Conservation (phyloP, 306 rosid genomes). For the Sechiopsis laciniata region DNA sequence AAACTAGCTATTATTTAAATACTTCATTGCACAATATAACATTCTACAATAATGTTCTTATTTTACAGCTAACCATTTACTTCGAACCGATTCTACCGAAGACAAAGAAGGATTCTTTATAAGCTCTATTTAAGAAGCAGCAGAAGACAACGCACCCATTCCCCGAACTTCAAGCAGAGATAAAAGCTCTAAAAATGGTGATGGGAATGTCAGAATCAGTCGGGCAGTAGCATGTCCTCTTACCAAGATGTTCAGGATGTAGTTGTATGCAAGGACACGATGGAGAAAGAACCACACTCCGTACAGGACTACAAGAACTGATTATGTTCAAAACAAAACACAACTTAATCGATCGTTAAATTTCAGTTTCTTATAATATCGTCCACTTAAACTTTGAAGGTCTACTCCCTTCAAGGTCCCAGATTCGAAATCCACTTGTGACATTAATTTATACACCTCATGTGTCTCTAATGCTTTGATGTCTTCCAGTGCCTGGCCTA, state of each 20-base stretch:
- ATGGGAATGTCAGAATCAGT: neutral
- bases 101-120: constrained; percentile 90
- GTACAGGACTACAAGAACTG: neutral
- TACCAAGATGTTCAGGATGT: constrained; percentile 31
- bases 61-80: constrained; percentile 15
- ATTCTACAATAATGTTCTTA: no score
- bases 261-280: constrained; percentile 25
- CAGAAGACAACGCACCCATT: neutral
- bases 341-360: neutral
- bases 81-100: constrained; percentile 35
- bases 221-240: constrained; percentile 18
- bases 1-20: no score
- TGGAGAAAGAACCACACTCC: neutral
- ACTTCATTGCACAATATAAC: no score
- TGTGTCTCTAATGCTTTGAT: no score
- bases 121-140: constrained; percentile 47
- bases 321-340: neutral
- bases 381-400: no score
- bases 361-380: neutral
- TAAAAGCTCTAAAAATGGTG: neutral
- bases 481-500: no score
- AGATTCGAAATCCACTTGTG: no score
- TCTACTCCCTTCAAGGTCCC: no score
- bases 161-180: neutral
- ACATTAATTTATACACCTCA: no score